A percentile compares a stretch with the other conserved stretches of the same genome.
Evolutionary conservation across 2,329 filamentous ascomycete species (phyloP).

Genomic region (Cytospora schulzeri): DNA sequence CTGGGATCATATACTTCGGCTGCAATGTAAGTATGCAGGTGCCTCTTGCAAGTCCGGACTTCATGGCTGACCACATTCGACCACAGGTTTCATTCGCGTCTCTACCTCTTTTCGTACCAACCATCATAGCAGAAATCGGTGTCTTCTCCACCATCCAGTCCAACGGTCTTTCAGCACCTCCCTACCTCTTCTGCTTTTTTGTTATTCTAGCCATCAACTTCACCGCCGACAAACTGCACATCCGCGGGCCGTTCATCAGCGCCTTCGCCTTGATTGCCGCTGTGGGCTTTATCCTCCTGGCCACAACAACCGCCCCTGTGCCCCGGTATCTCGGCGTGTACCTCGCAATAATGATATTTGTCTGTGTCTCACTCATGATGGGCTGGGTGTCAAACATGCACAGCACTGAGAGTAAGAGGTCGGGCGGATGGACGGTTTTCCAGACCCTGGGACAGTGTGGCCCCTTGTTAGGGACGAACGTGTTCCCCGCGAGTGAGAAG

Average conservation of each 20-base stretch:
- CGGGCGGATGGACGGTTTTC: slow-evolving; percentile 41
- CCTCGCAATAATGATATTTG: slow-evolving; percentile 43
- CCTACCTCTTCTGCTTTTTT: slow-evolving; percentile 44
- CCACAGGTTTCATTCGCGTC: slow-evolving; percentile 35
- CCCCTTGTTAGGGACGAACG: slow-evolving; percentile 37
- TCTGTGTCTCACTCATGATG: slow-evolving; percentile 39
- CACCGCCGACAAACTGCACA: slow-evolving; percentile 40
- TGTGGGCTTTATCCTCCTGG: slow-evolving; percentile 45
- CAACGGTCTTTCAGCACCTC: slow-evolving; percentile 43
- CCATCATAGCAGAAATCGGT: slow-evolving; percentile 40
- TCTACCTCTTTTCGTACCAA: slow-evolving; percentile 37
- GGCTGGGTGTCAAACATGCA: slow-evolving; percentile 43
- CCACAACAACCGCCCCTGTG: slow-evolving; percentile 37
- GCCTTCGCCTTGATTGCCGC: slow-evolving; percentile 39
- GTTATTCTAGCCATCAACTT: slow-evolving; percentile 40
- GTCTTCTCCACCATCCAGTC: slow-evolving; percentile 38
- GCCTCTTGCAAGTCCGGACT: neutral
- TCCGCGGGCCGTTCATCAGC: slow-evolving; percentile 43
- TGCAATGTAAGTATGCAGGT: slow-evolving; percentile 30
- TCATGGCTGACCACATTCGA: neutral
- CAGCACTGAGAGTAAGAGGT: slow-evolving; percentile 40
- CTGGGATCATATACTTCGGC: slow-evolving; percentile 42
- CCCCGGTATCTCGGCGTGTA: slow-evolving; percentile 42
- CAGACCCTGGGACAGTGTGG: slow-evolving; percentile 42
- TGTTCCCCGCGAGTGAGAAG: slow-evolving; percentile 38